phyloP scores from a whole-genome alignment of 1,284 basidiomycete species.

The Ganoderma meredithae region DNA sequence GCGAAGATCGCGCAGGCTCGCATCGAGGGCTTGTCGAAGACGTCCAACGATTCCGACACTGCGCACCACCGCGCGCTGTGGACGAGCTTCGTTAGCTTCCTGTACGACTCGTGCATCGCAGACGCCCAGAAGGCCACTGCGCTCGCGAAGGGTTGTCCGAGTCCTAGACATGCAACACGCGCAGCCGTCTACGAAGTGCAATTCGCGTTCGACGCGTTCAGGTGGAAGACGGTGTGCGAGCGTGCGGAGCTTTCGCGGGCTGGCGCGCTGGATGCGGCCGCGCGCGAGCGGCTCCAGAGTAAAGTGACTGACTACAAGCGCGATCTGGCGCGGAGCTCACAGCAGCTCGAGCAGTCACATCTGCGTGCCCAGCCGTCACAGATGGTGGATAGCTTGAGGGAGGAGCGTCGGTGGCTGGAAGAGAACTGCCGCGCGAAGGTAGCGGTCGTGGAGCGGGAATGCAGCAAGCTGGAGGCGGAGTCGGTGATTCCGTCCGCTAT shows the following conservation, averaged over 20 bases:
- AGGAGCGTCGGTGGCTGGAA: slow-evolving; percentile 46
- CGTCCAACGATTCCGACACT: slow-evolving; percentile 5
- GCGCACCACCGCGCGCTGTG: slow-evolving; percentile 39
- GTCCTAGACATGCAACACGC: slow-evolving; percentile 44
- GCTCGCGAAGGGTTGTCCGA: slow-evolving; percentile 45
- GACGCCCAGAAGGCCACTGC: slow-evolving; percentile 53
- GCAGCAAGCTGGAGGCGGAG: slow-evolving; percentile 37
- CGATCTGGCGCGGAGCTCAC: slow-evolving; percentile 9
- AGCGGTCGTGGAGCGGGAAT: slow-evolving; percentile 42
- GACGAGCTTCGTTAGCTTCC: slow-evolving; percentile 48
- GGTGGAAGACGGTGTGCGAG: slow-evolving; percentile 40
- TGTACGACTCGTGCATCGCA: slow-evolving; percentile 49
- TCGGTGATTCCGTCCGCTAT: not conserved
- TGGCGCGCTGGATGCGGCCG: slow-evolving; percentile 5
- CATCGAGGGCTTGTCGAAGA: slow-evolving; percentile 21
- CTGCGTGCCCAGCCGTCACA: slow-evolving; percentile 23
- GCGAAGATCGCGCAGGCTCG: slow-evolving; percentile 40
- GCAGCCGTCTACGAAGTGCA: slow-evolving; percentile 46
- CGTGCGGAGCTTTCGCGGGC: slow-evolving; percentile 16
- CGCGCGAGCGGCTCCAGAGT: slow-evolving; percentile 28
- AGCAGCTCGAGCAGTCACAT: slow-evolving; percentile 18
- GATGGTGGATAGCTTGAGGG: slow-evolving; percentile 32
- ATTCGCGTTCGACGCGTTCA: slow-evolving; percentile 47
- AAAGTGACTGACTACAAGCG: slow-evolving; percentile 23
- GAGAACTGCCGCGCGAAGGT: slow-evolving; percentile 44